Percentiles rank a stretch among this genome's conserved stretches.
Evolutionary conservation across 1,139 yeast species (phyloP).

Genomic region (Hanseniaspora sp.): DNA sequence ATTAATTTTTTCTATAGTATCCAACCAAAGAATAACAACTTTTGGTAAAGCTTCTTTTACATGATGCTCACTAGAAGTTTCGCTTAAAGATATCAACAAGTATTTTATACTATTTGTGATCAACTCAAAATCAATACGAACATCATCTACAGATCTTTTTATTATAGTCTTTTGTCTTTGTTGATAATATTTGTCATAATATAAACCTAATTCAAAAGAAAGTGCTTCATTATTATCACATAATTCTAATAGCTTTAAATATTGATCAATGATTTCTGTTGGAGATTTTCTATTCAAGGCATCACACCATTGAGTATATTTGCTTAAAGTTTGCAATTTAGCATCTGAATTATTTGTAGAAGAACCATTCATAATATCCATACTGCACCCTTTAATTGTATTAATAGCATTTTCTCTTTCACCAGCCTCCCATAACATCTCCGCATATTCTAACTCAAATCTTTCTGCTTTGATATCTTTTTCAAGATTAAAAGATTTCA

Average conservation of each 20-base stretch:
- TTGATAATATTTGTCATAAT: slow-evolving; percentile 66
- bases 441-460: slow-evolving; percentile 62
- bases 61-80: slow-evolving; percentile 46
- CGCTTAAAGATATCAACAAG: slow-evolving; percentile 56
- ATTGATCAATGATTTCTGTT: slow-evolving; percentile 59
- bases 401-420: slow-evolving; percentile 79
- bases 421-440: slow-evolving; percentile 81
- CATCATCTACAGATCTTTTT: slow-evolving; percentile 31
- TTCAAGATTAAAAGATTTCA: slow-evolving; percentile 47
- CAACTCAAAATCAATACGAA: slow-evolving; percentile 44
- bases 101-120: slow-evolving; percentile 55
- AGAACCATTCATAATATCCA: slow-evolving; percentile 22
- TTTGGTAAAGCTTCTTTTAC: slow-evolving; percentile 83
- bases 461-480: not conserved
- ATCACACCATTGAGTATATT: slow-evolving; percentile 84
- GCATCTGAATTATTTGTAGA: slow-evolving; percentile 24
- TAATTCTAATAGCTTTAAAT: slow-evolving; percentile 46
- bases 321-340: slow-evolving; percentile 37
- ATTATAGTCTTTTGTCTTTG: slow-evolving; percentile 29
- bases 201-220: slow-evolving; percentile 68
- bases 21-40: slow-evolving; percentile 83
- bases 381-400: slow-evolving; percentile 36
- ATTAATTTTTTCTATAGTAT: slow-evolving; percentile 43
- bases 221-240: slow-evolving; percentile 66
- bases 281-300: slow-evolving; percentile 76